These are phyloP conservation scores for Fusarium metavorans DNA, from an alignment of 2,329 filamentous ascomycete species.

Conservation along the genomic window DNA sequence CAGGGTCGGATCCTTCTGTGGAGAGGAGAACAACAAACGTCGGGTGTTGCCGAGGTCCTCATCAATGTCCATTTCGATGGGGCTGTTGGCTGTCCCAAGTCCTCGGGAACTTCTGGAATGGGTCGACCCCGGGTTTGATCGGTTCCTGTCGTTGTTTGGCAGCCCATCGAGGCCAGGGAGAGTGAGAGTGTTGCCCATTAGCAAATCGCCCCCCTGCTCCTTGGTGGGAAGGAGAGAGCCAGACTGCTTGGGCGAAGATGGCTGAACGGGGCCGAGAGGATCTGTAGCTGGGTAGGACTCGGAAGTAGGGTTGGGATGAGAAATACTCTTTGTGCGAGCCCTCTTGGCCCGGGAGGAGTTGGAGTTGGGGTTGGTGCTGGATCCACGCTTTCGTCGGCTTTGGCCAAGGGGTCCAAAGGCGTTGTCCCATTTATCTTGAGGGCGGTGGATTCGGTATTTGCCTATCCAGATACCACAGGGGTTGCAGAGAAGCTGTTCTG, in stretches of 20 bases:
- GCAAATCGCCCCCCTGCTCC: constrained; percentile 5
- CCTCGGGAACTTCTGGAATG: constrained; percentile 67
- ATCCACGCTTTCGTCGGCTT: constrained; percentile 62
- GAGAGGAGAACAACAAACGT: constrained; percentile 82
- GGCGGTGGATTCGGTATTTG: constrained; percentile 88
- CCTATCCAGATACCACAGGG: constrained; percentile 96
- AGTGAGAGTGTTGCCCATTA: constrained; percentile 15
- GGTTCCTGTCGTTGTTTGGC: constrained; percentile 26
- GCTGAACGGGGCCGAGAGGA: constrained; percentile 61
- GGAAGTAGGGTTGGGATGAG: constrained; percentile 60
- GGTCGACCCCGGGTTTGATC: constrained; percentile 56
- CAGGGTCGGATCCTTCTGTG: constrained; percentile 72
- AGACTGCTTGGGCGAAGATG: constrained; percentile 47
- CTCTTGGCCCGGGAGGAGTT: constrained; percentile 61
- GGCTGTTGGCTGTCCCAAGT: constrained; percentile 68
- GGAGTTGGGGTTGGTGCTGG: constrained; percentile 53
- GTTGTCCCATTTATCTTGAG: constrained; percentile 84
- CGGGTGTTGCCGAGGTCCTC: constrained; percentile 69
- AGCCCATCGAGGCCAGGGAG: constrained; percentile 6
- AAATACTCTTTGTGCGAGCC: constrained; percentile 61
- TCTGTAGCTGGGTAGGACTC: constrained; percentile 68
- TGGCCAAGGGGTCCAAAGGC: constrained; percentile 65
- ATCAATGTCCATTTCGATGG: constrained; percentile 65
- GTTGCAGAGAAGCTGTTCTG: constrained; percentile 86
- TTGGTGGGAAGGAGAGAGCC: constrained; percentile 34